Evolutionary conservation across 1,284 basidiomycete species (phyloP).

Genomic region (Cryptococcus floricola): DNA sequence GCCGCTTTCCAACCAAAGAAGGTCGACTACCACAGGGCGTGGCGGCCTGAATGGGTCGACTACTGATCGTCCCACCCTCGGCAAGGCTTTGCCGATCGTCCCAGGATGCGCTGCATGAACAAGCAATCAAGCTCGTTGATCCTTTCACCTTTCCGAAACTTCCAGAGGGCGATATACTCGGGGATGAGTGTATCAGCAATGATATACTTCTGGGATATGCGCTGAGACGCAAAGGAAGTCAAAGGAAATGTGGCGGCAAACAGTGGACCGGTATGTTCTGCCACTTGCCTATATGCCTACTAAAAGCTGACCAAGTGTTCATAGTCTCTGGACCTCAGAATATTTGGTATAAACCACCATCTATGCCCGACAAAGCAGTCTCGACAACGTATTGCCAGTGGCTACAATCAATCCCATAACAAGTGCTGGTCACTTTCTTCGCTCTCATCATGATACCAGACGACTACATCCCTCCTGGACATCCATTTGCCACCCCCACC

Average conservation of each 20-base stretch:
- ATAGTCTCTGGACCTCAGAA: background rate
- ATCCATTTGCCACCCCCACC: background rate
- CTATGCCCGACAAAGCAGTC: background rate
- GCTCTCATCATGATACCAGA: background rate
- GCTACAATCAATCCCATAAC: background rate
- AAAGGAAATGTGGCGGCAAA: no score
- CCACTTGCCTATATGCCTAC: no score
- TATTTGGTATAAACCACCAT: background rate
- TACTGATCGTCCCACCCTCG: background rate
- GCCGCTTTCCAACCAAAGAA: constrained; percentile 41
- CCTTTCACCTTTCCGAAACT: background rate
- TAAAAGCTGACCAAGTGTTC: no score
- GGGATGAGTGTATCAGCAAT: background rate
- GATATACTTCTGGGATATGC: background rate
- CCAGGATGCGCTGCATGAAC: background rate
- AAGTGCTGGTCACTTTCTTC: background rate
- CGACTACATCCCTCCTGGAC: background rate
- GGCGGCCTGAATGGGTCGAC: constrained; percentile 34
- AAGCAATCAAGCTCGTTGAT: background rate
- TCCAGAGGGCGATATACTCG: background rate
- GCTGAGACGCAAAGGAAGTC: background rate
- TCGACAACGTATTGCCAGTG: background rate
- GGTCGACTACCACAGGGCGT: constrained; percentile 22
- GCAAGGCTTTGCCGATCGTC: background rate
- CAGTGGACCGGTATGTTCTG: no score